A percentile compares a stretch with the other conserved stretches of the same genome.
phyloP scores from a whole-genome alignment of 73 alveolate genomes.

The Tetrahymena borealis region DNA sequence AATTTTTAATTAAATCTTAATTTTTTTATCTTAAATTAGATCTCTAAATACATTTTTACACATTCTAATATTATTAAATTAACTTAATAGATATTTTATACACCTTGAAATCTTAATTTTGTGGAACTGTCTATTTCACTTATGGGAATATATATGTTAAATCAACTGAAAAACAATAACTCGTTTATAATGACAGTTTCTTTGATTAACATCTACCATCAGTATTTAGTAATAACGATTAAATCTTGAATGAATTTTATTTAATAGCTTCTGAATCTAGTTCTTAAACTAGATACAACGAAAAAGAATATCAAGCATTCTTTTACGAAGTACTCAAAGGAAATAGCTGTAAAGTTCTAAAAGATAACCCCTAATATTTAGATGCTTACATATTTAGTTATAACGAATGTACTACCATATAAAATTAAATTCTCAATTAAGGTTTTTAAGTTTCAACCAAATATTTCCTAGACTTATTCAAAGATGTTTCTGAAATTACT shows the following conservation, averaged over 20 bases:
- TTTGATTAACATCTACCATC: neutral
- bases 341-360: neutral
- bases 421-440: neutral
- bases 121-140: neutral
- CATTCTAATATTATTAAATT: neutral
- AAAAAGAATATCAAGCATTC: neutral
- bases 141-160: neutral
- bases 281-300: neutral
- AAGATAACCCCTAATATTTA: neutral
- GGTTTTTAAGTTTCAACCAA: neutral
- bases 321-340: neutral
- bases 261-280: neutral
- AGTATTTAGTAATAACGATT: neutral
- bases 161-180: neutral
- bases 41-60: too few relatives aligned
- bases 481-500: neutral
- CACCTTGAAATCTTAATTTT: neutral
- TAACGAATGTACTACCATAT: neutral
- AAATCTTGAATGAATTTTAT: neutral
- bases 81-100: neutral
- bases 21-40: too few relatives aligned
- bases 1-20: too few relatives aligned
- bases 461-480: neutral
- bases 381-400: neutral
- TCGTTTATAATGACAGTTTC: neutral